Evolutionary conservation across 371 early-diverging fungal species (phyloP), one percentile per base, ranked within the genome.

Genomic region (Rhizopus arrhizus): DNA sequence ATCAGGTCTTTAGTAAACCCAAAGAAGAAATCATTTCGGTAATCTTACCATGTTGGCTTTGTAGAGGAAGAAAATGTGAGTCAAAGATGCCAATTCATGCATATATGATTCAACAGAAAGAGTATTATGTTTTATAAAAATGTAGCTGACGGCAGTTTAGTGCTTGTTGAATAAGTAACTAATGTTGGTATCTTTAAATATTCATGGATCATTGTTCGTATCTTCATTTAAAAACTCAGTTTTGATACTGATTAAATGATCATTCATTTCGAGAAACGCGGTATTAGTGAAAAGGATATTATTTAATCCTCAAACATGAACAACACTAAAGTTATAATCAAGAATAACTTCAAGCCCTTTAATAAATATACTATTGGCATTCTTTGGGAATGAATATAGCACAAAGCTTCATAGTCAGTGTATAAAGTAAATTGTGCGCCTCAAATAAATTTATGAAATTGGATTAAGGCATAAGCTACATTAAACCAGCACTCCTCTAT

Each of bases 371-470:
- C 59, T 8, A 40, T 66, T 62, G 3, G 59, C 34, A 10, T 49
- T 45, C 56, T 59, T 38, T 74, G 69, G 10, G 64, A 50, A 28
- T 65, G 61, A 0, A 70, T 42, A 52, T 62, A 70, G 0, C 35
- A 35, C 0, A 71, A 43, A 15, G 68, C 68, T 0, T 58, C 47
- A 53, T 67, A 68, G 34, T 71, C 68, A 9, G 66, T 65, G 43
- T 28, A 64, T 1, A 67, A 13, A 0, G 58, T 65, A 55, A 75
- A 68, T 8, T 34, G 9, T 22, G 32, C 31, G 7, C 68, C 69
- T 65, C 65, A 75, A 0, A 77, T 10, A 31, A 67, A 77, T n/a
- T 61, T 61, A 32, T 71, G 72, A 43, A 76, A 70, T 31, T 70
- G 60, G 7, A 56, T 58, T 0, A 76, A 35, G 0, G 69, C 65